Conservation (phyloP, 805 yeast species). For the Blastobotrys muscicola region DNA sequence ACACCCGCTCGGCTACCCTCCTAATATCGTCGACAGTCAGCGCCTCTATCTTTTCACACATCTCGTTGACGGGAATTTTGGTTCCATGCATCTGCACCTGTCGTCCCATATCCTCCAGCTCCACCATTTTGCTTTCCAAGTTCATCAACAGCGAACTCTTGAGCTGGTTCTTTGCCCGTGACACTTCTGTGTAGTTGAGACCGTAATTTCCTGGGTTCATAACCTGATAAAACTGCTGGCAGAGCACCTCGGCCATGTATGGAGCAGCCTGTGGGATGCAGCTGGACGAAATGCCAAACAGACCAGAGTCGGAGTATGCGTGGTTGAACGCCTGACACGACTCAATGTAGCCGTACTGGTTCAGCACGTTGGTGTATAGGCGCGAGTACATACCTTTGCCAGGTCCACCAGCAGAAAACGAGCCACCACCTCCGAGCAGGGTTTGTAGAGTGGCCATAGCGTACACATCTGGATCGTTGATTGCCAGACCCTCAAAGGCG, state of each 20-base stretch:
- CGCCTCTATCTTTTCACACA: slow-evolving; percentile 66
- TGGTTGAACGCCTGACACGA: slow-evolving; percentile 83
- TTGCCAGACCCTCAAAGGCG: slow-evolving; percentile 81
- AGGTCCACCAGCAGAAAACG: slow-evolving; percentile 98
- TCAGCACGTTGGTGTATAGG: slow-evolving; percentile 81
- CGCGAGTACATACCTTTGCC: slow-evolving; percentile 98
- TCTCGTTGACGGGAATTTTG: slow-evolving; percentile 65
- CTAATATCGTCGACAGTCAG: slow-evolving; percentile 61
- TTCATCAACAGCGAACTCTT: slow-evolving; percentile 85
- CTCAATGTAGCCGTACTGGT: slow-evolving; percentile 86
- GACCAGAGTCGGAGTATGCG: slow-evolving; percentile 80
- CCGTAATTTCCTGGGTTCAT: slow-evolving; percentile 50
- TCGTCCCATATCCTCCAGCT: slow-evolving; percentile 89
- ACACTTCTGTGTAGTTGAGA: slow-evolving; percentile 61
- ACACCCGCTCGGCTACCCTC: slow-evolving; percentile 62
- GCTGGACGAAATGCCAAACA: slow-evolving; percentile 80
- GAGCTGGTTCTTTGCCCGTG: slow-evolving; percentile 87
- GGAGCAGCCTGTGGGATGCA: slow-evolving; percentile 83
- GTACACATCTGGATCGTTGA: slow-evolving; percentile 76
- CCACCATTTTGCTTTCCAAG: slow-evolving; percentile 86
- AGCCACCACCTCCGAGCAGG: slow-evolving; percentile 91
- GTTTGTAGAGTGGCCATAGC: slow-evolving; percentile 87
- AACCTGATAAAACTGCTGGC: slow-evolving; percentile 47
- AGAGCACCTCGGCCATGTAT: slow-evolving; percentile 70
- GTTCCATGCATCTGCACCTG: slow-evolving; percentile 81